phyloP scores from a whole-genome alignment of 352 stramenopile species.

The Globisporangium paroecandrum region DNA sequence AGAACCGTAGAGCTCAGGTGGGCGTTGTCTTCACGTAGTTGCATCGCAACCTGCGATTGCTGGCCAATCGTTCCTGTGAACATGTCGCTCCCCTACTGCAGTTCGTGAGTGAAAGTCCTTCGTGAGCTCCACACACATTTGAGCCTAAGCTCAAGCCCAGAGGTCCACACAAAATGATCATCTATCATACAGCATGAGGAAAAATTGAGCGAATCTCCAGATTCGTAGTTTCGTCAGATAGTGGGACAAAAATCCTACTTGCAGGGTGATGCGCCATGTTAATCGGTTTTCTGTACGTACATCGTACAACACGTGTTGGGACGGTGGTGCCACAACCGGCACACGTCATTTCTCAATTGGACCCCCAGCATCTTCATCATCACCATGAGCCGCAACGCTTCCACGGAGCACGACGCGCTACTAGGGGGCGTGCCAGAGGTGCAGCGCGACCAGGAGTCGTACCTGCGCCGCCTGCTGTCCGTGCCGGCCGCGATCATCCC shows the following conservation, averaged over 20 bases:
- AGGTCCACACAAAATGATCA: too few relatives aligned
- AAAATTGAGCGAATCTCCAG: neutral
- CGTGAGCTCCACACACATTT: too few relatives aligned
- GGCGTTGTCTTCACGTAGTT: too few relatives aligned
- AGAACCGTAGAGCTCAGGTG: too few relatives aligned
- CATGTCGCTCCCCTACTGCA: neutral
- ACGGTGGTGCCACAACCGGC: slow-evolving; percentile 16
- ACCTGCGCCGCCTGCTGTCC: slow-evolving; percentile 43
- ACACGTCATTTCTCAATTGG: slow-evolving; percentile 78
- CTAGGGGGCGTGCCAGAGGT: slow-evolving; percentile 14
- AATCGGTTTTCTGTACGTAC: neutral
- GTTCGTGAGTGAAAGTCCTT: neutral
- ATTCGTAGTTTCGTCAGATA: neutral
- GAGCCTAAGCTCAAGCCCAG: too few relatives aligned
- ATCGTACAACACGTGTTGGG: neutral
- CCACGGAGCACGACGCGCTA: slow-evolving; percentile 23
- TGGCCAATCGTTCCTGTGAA: neutral
- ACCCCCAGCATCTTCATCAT: neutral
- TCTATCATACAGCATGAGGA: too few relatives aligned
- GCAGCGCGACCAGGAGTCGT: slow-evolving; percentile 32
- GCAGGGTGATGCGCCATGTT: neutral
- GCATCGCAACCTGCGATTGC: too few relatives aligned
- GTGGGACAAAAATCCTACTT: neutral
- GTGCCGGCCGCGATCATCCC: slow-evolving; percentile 52
- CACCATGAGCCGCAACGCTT: neutral